Conservation (phyloP, 2,329 filamentous ascomycete genomes). For the Rasamsonia emersonii region DNA sequence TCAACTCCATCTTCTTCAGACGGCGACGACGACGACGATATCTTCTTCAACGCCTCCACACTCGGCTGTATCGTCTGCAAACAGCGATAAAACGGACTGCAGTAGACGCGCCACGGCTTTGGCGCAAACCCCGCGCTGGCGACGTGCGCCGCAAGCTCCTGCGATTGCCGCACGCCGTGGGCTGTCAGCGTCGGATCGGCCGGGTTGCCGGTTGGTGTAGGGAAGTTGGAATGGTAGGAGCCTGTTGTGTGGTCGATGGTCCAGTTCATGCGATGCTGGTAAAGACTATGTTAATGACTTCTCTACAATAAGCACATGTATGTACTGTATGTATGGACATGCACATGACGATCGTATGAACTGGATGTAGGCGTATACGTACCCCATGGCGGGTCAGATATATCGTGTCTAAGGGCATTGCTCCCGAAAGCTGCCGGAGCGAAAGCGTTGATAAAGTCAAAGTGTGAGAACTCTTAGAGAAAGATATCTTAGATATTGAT, state of each 20-base stretch:
- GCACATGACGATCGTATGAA: neutral
- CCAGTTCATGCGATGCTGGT: constrained; percentile 84
- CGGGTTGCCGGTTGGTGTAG: constrained; percentile 77
- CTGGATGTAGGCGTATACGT: constrained; percentile 29
- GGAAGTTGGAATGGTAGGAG: constrained; percentile 62
- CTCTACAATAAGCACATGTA: neutral
- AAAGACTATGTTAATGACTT: constrained; percentile 1
- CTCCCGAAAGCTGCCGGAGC: too few relatives aligned
- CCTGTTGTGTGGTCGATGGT: constrained; percentile 73
- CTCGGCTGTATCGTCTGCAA: constrained; percentile 71
- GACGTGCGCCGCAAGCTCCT: constrained; percentile 55
- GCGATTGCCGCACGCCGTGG: constrained; percentile 75
- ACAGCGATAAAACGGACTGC: constrained; percentile 78
- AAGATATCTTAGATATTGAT: neutral
- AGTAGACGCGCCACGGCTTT: constrained; percentile 56
- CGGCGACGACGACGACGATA: constrained; percentile 20
- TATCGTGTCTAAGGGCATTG: constrained; percentile 61
- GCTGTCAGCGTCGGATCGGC: constrained; percentile 81
- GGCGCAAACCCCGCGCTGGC: constrained; percentile 23
- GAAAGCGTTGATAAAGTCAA: too few relatives aligned
- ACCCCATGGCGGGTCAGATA: constrained; percentile 70
- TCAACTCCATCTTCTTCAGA: constrained; percentile 28
- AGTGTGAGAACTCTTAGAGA: too few relatives aligned
- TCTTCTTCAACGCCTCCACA: constrained; percentile 33
- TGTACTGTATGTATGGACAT: neutral